phyloP scores from a whole-genome alignment of 1,284 basidiomycete genomes.

The Fomitopsis palustris region DNA sequence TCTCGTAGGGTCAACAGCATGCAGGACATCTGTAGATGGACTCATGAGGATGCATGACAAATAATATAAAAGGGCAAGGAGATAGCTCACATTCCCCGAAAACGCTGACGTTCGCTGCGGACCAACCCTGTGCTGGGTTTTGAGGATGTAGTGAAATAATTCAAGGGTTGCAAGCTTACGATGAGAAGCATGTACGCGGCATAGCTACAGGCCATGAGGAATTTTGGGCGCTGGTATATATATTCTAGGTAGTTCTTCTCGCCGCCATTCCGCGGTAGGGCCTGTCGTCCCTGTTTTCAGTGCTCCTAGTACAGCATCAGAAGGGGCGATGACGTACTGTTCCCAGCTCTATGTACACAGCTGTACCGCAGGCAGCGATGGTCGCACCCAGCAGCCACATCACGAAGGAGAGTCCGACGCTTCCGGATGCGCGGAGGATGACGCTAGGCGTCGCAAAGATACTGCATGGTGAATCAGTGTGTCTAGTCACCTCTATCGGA shows the following conservation, averaged over 20 bases:
- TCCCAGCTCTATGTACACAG: conserved; percentile 72
- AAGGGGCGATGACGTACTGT: conserved; percentile 37
- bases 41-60: background rate
- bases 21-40: conserved; percentile 43
- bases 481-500: background rate
- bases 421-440: conserved; percentile 63
- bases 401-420: conserved; percentile 56
- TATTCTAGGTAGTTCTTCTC: conserved; percentile 79
- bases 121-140: conserved; percentile 39
- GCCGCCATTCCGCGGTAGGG: conserved; percentile 65
- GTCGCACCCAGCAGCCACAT: conserved; percentile 72
- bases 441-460: conserved; percentile 73
- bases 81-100: conserved; percentile 57
- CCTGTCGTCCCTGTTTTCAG: conserved; percentile 32
- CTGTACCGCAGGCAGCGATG: conserved; percentile 61
- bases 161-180: conserved; percentile 30
- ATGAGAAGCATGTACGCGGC: conserved; percentile 58
- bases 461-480: conserved; percentile 30
- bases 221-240: conserved; percentile 61
- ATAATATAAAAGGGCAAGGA: conserved; percentile 33
- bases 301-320: background rate
- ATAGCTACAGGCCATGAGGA: conserved; percentile 58
- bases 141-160: conserved; percentile 7
- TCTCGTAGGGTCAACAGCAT: conserved; percentile 36
- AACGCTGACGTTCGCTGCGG: conserved; percentile 54